These are phyloP conservation scores for Yarrowia sp. DNA, from an alignment of 805 yeast species.

Conservation along the genomic window DNA sequence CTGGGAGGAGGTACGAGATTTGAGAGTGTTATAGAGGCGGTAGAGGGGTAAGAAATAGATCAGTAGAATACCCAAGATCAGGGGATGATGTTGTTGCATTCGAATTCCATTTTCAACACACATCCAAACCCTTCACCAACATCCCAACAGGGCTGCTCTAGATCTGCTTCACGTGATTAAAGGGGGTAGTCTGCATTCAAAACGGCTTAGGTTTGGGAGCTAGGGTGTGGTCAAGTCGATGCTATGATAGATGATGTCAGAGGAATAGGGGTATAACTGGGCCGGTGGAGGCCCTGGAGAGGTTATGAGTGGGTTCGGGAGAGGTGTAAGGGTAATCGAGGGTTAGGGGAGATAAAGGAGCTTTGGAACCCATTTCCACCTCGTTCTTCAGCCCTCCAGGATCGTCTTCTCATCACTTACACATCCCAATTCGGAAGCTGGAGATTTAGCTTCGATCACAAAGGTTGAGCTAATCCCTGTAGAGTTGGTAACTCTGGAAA, in stretches of 20 bases:
- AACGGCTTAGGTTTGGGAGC: too few species aligned
- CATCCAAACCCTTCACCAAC: too few species aligned
- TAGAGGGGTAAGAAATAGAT: too few species aligned
- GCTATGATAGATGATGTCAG: background rate
- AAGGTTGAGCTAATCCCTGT: constrained; percentile 3
- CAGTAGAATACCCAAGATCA: too few species aligned
- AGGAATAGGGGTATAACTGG: background rate
- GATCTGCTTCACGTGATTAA: constrained; percentile 25
- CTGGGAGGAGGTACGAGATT: too few species aligned
- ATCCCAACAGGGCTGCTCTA: background rate
- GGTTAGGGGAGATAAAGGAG: too few species aligned
- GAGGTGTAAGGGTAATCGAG: too few species aligned
- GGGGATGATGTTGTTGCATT: background rate
- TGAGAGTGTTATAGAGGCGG: too few species aligned
- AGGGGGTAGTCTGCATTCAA: constrained; percentile 3
- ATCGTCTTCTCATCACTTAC: background rate
- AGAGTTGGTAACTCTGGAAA: constrained; percentile 13
- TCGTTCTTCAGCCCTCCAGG: too few species aligned
- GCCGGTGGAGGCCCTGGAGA: background rate
- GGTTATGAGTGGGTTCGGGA: background rate
- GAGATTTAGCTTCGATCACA: background rate
- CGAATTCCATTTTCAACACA: background rate
- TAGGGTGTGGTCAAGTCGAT: too few species aligned
- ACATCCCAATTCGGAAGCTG: constrained; percentile 23
- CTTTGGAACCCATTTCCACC: too few species aligned